phyloP scores from a whole-genome alignment of 1,284 basidiomycete genomes.

The Melampsora larici-populina region DNA sequence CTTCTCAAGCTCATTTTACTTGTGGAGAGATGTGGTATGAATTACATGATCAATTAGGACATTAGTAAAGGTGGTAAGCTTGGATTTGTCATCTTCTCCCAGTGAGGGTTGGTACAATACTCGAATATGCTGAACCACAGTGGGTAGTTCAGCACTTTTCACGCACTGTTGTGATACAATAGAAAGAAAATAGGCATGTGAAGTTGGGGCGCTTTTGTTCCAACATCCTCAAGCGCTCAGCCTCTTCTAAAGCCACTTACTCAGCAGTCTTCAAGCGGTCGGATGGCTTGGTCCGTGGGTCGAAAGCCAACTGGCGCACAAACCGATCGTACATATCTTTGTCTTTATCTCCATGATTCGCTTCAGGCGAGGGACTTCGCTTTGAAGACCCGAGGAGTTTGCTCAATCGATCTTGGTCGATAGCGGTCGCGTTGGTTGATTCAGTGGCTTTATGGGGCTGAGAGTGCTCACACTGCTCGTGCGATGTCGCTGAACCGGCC shows the following conservation, averaged over 20 bases:
- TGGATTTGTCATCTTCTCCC: slow-evolving; percentile 83
- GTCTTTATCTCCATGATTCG: slow-evolving; percentile 41
- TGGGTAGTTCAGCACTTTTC: slow-evolving; percentile 67
- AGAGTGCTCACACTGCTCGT: neutral
- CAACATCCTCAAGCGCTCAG: slow-evolving; percentile 77
- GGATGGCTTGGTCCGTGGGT: slow-evolving; percentile 87
- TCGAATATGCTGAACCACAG: slow-evolving; percentile 84
- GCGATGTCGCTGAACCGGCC: neutral
- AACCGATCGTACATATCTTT: slow-evolving; percentile 72
- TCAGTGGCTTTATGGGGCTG: slow-evolving; percentile 30
- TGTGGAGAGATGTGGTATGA: slow-evolving; percentile 60
- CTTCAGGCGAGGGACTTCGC: neutral
- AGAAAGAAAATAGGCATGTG: slow-evolving; percentile 81
- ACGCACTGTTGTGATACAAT: slow-evolving; percentile 66
- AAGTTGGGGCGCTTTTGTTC: slow-evolving; percentile 75
- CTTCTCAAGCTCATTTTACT: too few relatives aligned
- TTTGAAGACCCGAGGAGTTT: slow-evolving; percentile 47
- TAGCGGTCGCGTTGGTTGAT: slow-evolving; percentile 45
- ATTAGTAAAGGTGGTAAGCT: slow-evolving; percentile 76
- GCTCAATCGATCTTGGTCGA: slow-evolving; percentile 49
- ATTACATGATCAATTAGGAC: slow-evolving; percentile 91
- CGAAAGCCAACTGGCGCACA: slow-evolving; percentile 88
- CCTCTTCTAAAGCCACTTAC: slow-evolving; percentile 83
- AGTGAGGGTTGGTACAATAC: slow-evolving; percentile 87
- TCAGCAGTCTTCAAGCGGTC: slow-evolving; percentile 96